phyloP scores from a whole-genome alignment of 164 flowering plant species.

The Dillenia suffruticosa region DNA sequence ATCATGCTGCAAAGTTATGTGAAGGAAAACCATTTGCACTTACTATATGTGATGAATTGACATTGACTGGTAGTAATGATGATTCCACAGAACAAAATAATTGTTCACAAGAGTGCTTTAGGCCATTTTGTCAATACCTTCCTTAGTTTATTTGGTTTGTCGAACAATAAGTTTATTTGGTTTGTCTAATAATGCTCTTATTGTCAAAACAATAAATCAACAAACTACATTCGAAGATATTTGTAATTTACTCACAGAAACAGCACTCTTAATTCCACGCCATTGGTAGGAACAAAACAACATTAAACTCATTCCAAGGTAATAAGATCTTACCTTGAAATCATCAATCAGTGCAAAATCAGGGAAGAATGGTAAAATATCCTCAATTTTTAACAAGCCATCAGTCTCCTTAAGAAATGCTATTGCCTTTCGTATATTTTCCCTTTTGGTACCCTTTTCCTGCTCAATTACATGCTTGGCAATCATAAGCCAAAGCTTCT shows the following conservation, averaged over 20 bases:
- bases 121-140: too few relatives aligned
- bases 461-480: constrained; percentile 98
- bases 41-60: too few relatives aligned
- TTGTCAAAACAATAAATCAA: too few relatives aligned
- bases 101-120: too few relatives aligned
- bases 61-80: too few relatives aligned
- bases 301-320: not conserved
- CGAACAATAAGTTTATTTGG: too few relatives aligned
- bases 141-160: too few relatives aligned
- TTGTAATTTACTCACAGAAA: not conserved
- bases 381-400: constrained; percentile 94
- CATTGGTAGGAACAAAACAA: not conserved
- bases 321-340: constrained; percentile 59
- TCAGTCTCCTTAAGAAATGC: constrained; percentile 99
- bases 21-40: too few relatives aligned
- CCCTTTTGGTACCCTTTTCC: constrained; percentile 97
- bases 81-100: too few relatives aligned
- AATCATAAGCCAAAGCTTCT: constrained; percentile 99
- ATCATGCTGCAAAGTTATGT: too few relatives aligned
- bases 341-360: constrained; percentile 98
- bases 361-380: constrained; percentile 96
- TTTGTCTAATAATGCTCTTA: too few relatives aligned
- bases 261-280: not conserved
- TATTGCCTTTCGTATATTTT: constrained; percentile 93
- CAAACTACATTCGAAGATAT: too few relatives aligned